A percentile compares a stretch with the other conserved stretches of the same genome.
These are phyloP conservation scores for Neopestalotiopsis clavispora DNA, from an alignment of 2,329 filamentous ascomycete species.

Conservation along the genomic window DNA sequence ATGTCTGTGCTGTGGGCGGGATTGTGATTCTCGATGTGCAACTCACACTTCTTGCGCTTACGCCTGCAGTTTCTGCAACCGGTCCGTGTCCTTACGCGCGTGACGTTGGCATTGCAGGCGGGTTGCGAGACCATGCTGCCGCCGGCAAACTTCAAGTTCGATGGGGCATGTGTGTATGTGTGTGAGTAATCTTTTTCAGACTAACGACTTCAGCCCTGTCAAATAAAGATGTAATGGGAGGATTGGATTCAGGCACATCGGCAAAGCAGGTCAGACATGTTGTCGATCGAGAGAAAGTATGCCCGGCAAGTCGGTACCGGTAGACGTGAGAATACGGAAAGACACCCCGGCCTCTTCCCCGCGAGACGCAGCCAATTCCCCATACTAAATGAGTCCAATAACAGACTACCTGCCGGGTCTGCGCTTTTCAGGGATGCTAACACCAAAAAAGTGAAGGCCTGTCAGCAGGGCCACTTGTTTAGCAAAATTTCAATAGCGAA, in stretches of 20 bases:
- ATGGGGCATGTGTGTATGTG: no score
- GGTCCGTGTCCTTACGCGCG: constrained; percentile 6
- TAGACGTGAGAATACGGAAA: background rate
- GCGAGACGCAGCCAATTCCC: background rate
- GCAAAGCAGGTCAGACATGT: background rate
- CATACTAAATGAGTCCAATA: background rate
- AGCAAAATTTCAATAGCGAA: no score
- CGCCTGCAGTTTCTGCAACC: constrained; percentile 6
- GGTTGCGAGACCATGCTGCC: background rate
- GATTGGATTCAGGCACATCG: background rate
- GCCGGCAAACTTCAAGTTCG: background rate
- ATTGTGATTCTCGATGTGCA: background rate
- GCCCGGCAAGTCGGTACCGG: background rate
- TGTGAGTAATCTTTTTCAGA: background rate
- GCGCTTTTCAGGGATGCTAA: no score
- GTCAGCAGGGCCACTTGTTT: no score
- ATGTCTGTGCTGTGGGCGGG: background rate
- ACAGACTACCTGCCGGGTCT: background rate
- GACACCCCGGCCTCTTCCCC: background rate
- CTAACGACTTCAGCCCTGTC: background rate
- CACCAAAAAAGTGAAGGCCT: no score
- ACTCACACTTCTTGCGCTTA: constrained; percentile 10
- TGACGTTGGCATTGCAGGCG: background rate
- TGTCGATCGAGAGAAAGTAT: background rate
- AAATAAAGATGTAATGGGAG: background rate